Conservation (phyloP, 345 rosid species). For the Lenwebbia sp. region DNA sequence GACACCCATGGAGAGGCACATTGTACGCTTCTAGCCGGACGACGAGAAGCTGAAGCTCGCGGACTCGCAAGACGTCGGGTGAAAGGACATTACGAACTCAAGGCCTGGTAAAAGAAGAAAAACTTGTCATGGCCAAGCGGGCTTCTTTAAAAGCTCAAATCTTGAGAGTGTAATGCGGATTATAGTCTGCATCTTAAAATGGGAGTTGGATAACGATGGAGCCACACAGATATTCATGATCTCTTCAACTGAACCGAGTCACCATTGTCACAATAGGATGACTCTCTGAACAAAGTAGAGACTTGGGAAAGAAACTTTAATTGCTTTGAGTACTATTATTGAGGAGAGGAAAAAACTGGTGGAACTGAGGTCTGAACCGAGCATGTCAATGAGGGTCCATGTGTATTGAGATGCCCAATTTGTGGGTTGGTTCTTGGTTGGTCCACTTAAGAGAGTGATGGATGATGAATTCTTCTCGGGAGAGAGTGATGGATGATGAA, state of each 20-base stretch:
- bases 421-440: neutral
- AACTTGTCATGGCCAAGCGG: neutral
- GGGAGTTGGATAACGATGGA: constrained; percentile 9
- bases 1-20: no score
- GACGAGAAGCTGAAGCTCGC: neutral
- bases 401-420: neutral
- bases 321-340: neutral
- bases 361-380: neutral
- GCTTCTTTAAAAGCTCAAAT: neutral
- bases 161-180: neutral
- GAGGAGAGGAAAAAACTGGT: neutral
- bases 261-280: constrained; percentile 6
- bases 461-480: neutral
- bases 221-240: constrained; percentile 23
- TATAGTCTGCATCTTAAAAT: neutral
- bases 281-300: neutral
- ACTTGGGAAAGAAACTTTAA: neutral
- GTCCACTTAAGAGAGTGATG: neutral
- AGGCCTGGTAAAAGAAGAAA: neutral
- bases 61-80: neutral
- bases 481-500: neutral
- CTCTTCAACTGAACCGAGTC: constrained; percentile 1
- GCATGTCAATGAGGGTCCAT: neutral
- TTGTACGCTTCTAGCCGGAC: neutral
- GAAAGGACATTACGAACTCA: neutral